These are phyloP conservation scores for Phanerochaete sordida DNA, from an alignment of 768 basidiomycete species.

Conservation along the genomic window DNA sequence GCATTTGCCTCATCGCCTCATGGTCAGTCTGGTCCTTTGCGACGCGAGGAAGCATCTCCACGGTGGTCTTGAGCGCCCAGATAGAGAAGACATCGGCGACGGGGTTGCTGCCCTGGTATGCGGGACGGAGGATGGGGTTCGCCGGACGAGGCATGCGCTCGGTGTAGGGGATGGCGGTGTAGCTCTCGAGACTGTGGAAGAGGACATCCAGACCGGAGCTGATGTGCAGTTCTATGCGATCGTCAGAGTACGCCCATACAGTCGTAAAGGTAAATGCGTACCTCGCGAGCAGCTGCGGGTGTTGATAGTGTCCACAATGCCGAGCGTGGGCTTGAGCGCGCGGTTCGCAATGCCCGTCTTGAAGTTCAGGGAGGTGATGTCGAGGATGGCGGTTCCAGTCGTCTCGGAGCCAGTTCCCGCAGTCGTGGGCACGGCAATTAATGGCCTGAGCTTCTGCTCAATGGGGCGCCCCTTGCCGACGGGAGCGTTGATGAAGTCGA, in stretches of 20 bases:
- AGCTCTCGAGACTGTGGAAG: conserved; percentile 95
- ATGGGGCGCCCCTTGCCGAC: conserved; percentile 91
- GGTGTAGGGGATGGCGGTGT: conserved; percentile 92
- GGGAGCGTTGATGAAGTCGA: conserved; percentile 97
- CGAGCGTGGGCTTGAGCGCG: conserved; percentile 86
- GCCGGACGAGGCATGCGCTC: conserved; percentile 86
- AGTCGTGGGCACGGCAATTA: conserved; percentile 82
- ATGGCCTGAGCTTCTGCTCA: conserved; percentile 64
- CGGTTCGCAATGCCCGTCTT: conserved; percentile 96
- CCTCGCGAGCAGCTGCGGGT: conserved; percentile 78
- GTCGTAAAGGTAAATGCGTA: not conserved
- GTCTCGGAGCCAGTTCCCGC: conserved; percentile 93
- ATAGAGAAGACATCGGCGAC: conserved; percentile 94
- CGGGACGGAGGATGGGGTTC: conserved; percentile 88
- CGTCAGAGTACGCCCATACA: conserved; percentile 73
- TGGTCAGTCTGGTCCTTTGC: conserved; percentile 73
- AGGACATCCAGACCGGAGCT: conserved; percentile 93
- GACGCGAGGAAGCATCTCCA: conserved; percentile 85
- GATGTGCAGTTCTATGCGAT: conserved; percentile 86
- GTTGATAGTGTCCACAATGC: conserved; percentile 79
- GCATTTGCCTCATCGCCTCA: conserved; percentile 88
- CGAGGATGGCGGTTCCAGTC: conserved; percentile 91
- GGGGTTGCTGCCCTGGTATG: conserved; percentile 92
- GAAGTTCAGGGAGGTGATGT: conserved; percentile 88
- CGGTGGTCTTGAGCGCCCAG: conserved; percentile 89